A percentile compares a stretch with the other conserved stretches of the same genome.
phyloP scores from a whole-genome alignment of 768 basidiomycete genomes.

The Lanmaoa pseudosensibilis region DNA sequence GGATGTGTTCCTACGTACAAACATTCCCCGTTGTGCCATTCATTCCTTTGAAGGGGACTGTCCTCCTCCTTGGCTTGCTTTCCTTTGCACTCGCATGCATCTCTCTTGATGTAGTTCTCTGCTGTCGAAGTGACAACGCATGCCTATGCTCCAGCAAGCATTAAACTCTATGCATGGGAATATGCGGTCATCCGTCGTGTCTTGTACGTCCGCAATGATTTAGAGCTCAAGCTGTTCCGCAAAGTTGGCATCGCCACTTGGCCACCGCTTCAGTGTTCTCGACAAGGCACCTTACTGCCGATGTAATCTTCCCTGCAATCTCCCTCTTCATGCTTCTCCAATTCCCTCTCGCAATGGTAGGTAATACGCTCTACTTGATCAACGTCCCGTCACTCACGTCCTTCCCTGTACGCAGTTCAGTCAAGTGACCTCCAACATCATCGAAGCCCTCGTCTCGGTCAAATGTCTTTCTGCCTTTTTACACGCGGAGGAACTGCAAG shows the following conservation, averaged over 20 bases:
- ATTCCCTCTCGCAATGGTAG: constrained; percentile 83
- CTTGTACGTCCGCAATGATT: constrained; percentile 75
- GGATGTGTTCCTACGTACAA: constrained; percentile 56
- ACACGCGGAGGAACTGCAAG: constrained; percentile 74
- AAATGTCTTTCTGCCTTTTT: constrained; percentile 77
- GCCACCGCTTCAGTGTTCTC: constrained; percentile 66
- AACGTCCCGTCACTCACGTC: constrained; percentile 1
- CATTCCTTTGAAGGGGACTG: constrained; percentile 44
- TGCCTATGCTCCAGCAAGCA: constrained; percentile 43
- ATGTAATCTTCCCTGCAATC: constrained; percentile 95
- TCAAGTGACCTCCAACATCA: constrained; percentile 74
- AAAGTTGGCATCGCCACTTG: constrained; percentile 82
- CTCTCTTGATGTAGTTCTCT: constrained; percentile 54
- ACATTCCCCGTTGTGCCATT: constrained; percentile 36
- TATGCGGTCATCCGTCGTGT: constrained; percentile 81
- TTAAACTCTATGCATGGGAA: constrained; percentile 96
- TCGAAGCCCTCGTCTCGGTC: constrained; percentile 85
- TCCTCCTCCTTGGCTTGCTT: constrained; percentile 46
- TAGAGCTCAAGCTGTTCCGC: constrained; percentile 77
- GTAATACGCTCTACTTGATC: constrained; percentile 5
- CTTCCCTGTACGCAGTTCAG: constrained; percentile 49
- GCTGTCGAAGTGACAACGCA: not conserved
- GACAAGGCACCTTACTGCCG: constrained; percentile 73
- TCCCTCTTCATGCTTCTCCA: constrained; percentile 84
- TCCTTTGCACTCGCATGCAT: constrained; percentile 67